Base-by-base conservation (phyloP, 1,284 basidiomycete genomes). In the Mycena citricolor region DNA sequence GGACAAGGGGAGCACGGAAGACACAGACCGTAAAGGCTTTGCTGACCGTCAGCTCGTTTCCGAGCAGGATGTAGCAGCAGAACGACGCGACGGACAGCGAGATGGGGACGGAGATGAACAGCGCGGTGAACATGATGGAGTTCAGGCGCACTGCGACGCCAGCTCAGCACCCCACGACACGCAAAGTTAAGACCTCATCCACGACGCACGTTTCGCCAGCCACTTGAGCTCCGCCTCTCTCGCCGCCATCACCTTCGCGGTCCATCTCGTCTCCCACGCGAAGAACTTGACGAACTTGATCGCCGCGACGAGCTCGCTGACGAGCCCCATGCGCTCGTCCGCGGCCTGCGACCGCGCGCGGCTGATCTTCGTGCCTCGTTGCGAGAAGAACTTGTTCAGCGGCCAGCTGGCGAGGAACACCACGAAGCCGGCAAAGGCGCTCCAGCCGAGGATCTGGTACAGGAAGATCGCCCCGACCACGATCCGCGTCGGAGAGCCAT, bases 251-350 rank as follows among this genome's bases (percentile, higher is more conserved):
- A 70, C 71, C 2, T 77, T 70, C n/a, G 73, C 60, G 36, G 87
- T 82, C 86, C 86, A 90, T 7, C 75, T 70, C 23, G 81, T 76
- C 56, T 90, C 86, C 86, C 86, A 89, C 3, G 85, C 86, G 50
- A 90, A 89, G 66, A 90, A 88, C 57, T 93, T 93, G 70, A 93
- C 85, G 57, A 91, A 90, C 57, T 87, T 88, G 50, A 88, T 81
- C 2, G 84, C 81, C 22, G 79, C 70, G 41, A 94, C 86, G n/a
- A 97, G 70, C 62, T 97, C 94, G 47, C 86, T 94, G 56, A 97
- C 64, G 8, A 92, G 83, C 1, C 74, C 76, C 80, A 97, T 93
- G 2, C 94, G 77, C 58, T 82, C 83, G 59, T 97, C 94, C 7
- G 86, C 72, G 0, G 90, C 82, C 11, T 79, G 74, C 33, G 85